phyloP scores from a whole-genome alignment of 1,284 basidiomycete genomes.

The Puccinia novopanici region DNA sequence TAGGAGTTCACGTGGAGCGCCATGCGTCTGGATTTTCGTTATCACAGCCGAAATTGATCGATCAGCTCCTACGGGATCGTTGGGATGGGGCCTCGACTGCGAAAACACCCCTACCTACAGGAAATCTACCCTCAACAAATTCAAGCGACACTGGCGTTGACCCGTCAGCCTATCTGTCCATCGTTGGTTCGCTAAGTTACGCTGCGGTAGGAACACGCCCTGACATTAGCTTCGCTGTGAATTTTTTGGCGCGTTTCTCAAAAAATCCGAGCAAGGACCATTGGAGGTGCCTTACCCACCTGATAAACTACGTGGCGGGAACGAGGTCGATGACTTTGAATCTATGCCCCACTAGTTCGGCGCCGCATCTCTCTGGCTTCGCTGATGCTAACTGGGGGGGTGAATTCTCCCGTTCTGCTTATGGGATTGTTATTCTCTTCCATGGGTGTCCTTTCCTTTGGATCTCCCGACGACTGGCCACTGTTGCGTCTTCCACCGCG shows the following conservation, averaged over 20 bases:
- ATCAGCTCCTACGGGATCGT: neutral
- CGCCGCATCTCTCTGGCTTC: neutral
- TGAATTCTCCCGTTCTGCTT: neutral
- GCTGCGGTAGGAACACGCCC: neutral
- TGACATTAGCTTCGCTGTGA: slow-evolving; percentile 9
- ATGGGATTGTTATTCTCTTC: neutral
- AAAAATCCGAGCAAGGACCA: neutral
- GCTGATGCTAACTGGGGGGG: too few relatives aligned
- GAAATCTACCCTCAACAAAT: neutral
- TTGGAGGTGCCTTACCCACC: neutral
- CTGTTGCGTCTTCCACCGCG: neutral
- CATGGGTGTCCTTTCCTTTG: neutral
- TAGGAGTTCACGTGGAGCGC: neutral
- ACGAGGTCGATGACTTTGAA: neutral
- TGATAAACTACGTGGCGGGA: neutral
- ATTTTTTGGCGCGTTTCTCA: neutral
- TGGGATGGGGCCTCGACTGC: neutral
- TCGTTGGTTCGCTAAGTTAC: slow-evolving; percentile 23
- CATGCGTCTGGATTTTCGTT: neutral
- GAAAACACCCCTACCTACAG: neutral
- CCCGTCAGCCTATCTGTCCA: neutral
- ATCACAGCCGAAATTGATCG: neutral
- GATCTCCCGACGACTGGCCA: neutral
- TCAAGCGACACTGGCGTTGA: neutral
- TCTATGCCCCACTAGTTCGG: neutral